Evolutionary conservation across 441 rosid genomes (phyloP), one percentile per base, ranked within the genome.

Genomic region (Melastoma candidum): DNA sequence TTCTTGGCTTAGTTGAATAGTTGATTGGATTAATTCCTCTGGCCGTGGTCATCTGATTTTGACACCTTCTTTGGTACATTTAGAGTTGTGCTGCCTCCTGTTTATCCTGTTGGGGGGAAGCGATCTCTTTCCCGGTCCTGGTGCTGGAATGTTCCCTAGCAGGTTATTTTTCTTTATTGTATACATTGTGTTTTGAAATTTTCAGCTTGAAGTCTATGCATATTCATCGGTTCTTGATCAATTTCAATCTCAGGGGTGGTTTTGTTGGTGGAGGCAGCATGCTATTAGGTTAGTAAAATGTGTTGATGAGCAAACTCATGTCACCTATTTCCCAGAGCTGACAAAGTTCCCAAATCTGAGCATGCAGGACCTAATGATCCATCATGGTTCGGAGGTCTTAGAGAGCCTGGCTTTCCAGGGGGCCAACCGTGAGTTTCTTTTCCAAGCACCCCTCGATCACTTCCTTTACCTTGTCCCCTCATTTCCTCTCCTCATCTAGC

Each of bases 361-460:
- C n/a, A 46, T 62, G 49, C 85, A 85, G 95, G 97, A 58, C 92
- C 95, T 14, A 46, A 61, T 47, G 92, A 86, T 75, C 92, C 84
- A 47, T 70, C 81, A 25, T 83, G 84, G 80, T 65, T 77, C 57
- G 68, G 74, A 56, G 62, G 67, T 36, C 75, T 69, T 41, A 69
- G 69, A 59, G 76, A 69, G 13, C 71, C 58, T 44, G 75, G 66
- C 63, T 68, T 75, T 59, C 77, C 73, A 24, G 74, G 75, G 49
- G 73, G 72, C 49, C 76, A 59, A 54, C 92, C 78, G 89, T 90
- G 72, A 76, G 90, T 39, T 17, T 17, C 22, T 17, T 17, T 61
- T 6, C 5, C n/a, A 39, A 32, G 12, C 36, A 2, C 47, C 22
- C 22, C 22, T 17, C 26, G 51, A 12, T 44, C 36, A 26, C 24